Conservation (phyloP, 768 basidiomycete species). For the Ramaria sp. region DNA sequence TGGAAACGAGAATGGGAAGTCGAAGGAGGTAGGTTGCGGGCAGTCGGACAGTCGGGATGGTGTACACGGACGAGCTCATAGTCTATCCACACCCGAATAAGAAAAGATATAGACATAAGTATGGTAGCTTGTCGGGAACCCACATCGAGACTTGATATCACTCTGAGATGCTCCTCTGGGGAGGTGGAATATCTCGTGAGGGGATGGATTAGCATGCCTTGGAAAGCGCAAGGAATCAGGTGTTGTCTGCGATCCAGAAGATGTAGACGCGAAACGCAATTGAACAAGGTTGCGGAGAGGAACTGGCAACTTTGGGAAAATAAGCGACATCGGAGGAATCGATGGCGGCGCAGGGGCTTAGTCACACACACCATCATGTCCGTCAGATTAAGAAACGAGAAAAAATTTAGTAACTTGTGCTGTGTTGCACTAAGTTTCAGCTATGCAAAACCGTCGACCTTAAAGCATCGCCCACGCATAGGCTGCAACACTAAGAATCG, state of each 20-base stretch:
- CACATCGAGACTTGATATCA: slow-evolving; percentile 62
- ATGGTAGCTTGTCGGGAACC: slow-evolving; percentile 18
- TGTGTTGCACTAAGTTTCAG: too few species aligned
- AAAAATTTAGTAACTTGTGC: too few species aligned
- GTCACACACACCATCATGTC: too few species aligned
- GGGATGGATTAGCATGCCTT: slow-evolving; percentile 39
- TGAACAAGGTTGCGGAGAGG: slow-evolving; percentile 1
- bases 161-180: slow-evolving; percentile 39
- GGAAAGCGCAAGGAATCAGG: slow-evolving; percentile 36
- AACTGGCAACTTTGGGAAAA: neutral
- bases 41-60: slow-evolving; percentile 55
- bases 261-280: slow-evolving; percentile 2
- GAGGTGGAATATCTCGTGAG: slow-evolving; percentile 68
- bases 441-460: too few species aligned
- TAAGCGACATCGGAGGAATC: neutral
- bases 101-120: neutral
- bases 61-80: slow-evolving; percentile 63
- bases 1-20: slow-evolving; percentile 54
- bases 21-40: slow-evolving; percentile 29
- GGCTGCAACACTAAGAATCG: too few species aligned
- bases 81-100: slow-evolving; percentile 29
- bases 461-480: too few species aligned
- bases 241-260: neutral
- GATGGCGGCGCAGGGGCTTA: too few species aligned
- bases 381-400: too few species aligned